Evolutionary conservation across 2,329 filamentous ascomycete species (phyloP).

Genomic region (Aphanoascus verrucosus): DNA sequence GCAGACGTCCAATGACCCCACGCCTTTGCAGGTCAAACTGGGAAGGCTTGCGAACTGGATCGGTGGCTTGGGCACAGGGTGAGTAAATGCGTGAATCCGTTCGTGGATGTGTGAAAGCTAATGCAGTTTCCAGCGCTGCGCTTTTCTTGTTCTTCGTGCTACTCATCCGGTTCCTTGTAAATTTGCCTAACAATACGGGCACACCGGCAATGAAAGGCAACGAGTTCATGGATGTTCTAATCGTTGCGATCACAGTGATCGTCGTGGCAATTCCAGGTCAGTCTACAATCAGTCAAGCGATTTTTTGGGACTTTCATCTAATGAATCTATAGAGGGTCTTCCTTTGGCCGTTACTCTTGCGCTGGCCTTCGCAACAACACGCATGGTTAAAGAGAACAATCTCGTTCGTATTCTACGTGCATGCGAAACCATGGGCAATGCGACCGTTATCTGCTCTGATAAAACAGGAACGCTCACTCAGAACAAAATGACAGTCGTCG

Average conservation of each 20-base stretch:
- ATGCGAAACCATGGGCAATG: conserved; percentile 73
- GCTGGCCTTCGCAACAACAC: conserved; percentile 63
- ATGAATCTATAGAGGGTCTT: conserved; percentile 48
- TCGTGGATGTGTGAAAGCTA: conserved; percentile 8
- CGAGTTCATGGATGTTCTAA: conserved; percentile 63
- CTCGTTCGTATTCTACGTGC: conserved; percentile 65
- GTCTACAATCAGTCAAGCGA: conserved; percentile 10
- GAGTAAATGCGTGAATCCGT: conserved; percentile 15
- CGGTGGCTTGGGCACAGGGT: conserved; percentile 62
- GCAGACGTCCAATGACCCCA: conserved; percentile 63
- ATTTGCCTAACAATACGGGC: conserved; percentile 45
- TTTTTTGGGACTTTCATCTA: neutral
- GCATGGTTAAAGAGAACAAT: conserved; percentile 69
- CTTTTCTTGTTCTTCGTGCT: conserved; percentile 75
- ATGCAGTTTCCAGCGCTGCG: conserved; percentile 40
- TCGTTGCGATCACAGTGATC: conserved; percentile 68
- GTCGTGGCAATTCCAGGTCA: conserved; percentile 60
- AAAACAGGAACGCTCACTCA: conserved; percentile 67
- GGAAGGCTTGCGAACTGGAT: conserved; percentile 67
- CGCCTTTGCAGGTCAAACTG: conserved; percentile 65
- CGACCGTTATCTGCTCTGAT: conserved; percentile 69
- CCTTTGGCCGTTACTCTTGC: conserved; percentile 69
- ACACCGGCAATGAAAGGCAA: conserved; percentile 66
- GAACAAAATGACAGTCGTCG: conserved; percentile 67
- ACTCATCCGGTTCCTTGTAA: conserved; percentile 71